phyloP scores from a whole-genome alignment of 768 basidiomycete genomes.

The Trametes sanguinea region DNA sequence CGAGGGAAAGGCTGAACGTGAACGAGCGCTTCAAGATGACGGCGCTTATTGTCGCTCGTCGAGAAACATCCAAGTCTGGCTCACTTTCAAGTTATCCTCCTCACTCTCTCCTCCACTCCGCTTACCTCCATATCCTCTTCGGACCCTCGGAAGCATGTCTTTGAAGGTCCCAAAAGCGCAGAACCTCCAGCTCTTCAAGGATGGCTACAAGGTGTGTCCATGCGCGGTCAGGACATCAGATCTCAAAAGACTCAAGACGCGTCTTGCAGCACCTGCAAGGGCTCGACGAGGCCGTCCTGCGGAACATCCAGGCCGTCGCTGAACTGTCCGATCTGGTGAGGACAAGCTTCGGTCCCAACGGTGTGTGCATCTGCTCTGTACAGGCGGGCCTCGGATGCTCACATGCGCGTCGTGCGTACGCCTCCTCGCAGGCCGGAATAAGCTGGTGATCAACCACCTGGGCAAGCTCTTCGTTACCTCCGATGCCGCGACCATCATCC shows the following conservation, averaged over 20 bases:
- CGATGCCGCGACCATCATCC: slow-evolving; percentile 98
- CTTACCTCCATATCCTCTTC: not conserved
- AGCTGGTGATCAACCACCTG: slow-evolving; percentile 96
- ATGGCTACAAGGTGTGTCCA: slow-evolving; percentile 83
- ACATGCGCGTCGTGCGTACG: not conserved
- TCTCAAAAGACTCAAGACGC: not conserved
- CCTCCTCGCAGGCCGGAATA: slow-evolving; percentile 75
- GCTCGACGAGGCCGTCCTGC: slow-evolving; percentile 94
- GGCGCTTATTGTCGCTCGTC: not conserved
- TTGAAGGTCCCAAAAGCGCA: slow-evolving; percentile 91
- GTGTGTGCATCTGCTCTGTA: slow-evolving; percentile 46
- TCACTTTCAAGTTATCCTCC: not conserved
- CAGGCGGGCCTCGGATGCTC: not conserved
- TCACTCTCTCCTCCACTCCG: not conserved
- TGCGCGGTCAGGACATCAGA: not conserved
- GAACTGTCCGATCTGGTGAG: slow-evolving; percentile 94
- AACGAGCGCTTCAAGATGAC: slow-evolving; percentile 1
- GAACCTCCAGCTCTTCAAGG: slow-evolving; percentile 93
- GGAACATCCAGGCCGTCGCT: slow-evolving; percentile 95
- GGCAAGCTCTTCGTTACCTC: slow-evolving; percentile 96
- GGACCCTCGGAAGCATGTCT: slow-evolving; percentile 57
- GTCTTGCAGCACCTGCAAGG: slow-evolving; percentile 71
- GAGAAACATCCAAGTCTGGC: not conserved
- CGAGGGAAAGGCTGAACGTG: not conserved
- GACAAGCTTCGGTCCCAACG: slow-evolving; percentile 96